A percentile compares a stretch with the other conserved stretches of the same genome.
Conservation (phyloP, 495 filamentous ascomycete species). For the Penicillium angulare region DNA sequence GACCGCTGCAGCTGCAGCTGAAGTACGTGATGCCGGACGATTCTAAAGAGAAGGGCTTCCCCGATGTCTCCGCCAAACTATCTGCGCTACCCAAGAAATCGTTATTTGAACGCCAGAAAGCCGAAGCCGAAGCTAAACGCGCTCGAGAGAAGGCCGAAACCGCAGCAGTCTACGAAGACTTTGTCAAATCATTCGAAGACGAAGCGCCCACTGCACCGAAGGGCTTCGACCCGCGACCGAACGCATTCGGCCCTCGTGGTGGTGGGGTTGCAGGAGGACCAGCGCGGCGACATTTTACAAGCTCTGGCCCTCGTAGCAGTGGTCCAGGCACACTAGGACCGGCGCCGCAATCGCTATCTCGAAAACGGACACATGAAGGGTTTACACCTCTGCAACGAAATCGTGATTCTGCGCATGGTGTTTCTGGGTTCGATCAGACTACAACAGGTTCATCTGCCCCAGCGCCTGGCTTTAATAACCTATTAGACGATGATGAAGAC, state of each 20-base stretch:
- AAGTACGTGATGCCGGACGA: conserved; percentile 40
- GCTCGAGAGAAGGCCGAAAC: conserved; percentile 84
- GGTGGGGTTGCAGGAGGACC: conserved; percentile 43
- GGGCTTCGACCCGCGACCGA: conserved; percentile 22
- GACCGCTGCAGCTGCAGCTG: conserved; percentile 27
- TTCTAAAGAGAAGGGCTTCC: conserved; percentile 61
- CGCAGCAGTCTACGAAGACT: conserved; percentile 85
- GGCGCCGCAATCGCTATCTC: conserved; percentile 48
- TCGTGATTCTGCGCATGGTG: conserved; percentile 39
- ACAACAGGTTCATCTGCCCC: conserved; percentile 33
- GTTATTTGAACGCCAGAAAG: conserved; percentile 88
- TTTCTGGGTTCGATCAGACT: conserved; percentile 58
- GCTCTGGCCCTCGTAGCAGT: conserved; percentile 54
- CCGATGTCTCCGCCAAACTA: conserved; percentile 81
- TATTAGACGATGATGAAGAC: conserved; percentile 52
- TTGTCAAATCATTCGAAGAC: conserved; percentile 85
- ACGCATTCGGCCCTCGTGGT: conserved; percentile 38
- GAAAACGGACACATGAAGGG: conserved; percentile 53
- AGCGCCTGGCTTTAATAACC: conserved; percentile 45
- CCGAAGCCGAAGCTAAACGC: conserved; percentile 90
- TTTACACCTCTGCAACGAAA: conserved; percentile 36
- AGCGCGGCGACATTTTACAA: conserved; percentile 56
- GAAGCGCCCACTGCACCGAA: conserved; percentile 47
- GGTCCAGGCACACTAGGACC: conserved; percentile 77
- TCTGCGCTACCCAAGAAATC: conserved; percentile 81